A percentile compares a stretch with the other conserved stretches of the same genome.
phyloP scores from a whole-genome alignment of 225 moss, liverwort and hornwort genomes.

The Sphagnum tenellum region DNA sequence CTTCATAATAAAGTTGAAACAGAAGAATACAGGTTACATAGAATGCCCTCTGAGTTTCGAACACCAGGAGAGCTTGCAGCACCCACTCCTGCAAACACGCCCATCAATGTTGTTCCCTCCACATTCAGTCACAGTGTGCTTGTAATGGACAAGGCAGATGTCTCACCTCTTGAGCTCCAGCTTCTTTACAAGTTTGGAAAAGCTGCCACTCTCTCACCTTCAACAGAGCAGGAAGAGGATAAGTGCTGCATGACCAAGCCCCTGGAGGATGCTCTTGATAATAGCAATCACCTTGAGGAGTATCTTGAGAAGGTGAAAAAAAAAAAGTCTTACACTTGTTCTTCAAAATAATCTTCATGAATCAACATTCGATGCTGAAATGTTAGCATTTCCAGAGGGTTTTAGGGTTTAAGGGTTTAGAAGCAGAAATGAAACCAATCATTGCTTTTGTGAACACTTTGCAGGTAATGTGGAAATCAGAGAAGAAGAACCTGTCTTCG shows the following conservation, averaged over 20 bases:
- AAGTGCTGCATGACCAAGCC: neutral
- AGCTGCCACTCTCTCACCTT: neutral
- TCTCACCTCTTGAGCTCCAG: neutral
- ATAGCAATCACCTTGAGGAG: neutral
- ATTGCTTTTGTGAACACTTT: too few species aligned
- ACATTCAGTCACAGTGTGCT: neutral
- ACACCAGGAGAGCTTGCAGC: constrained; percentile 6
- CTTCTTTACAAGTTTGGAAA: neutral
- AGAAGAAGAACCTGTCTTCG: neutral
- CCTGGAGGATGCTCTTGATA: neutral
- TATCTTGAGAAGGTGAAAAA: neutral
- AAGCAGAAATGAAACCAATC: too few species aligned
- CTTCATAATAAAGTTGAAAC: too few species aligned
- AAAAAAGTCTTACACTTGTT: too few species aligned
- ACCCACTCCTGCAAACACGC: constrained; percentile 6
- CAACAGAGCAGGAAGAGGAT: neutral
- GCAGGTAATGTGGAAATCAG: neutral
- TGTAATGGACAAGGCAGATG: neutral
- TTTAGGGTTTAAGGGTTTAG: too few species aligned
- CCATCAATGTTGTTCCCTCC: constrained; percentile 1
- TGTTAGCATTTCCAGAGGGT: too few species aligned
- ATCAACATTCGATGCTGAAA: too few species aligned
- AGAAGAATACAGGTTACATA: too few species aligned
- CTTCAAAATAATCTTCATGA: too few species aligned
- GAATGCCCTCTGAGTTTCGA: neutral